Evolutionary conservation across 192 early-diverging fungal genomes (phyloP).

Genomic region (Jimgerdemannia lactiflua): DNA sequence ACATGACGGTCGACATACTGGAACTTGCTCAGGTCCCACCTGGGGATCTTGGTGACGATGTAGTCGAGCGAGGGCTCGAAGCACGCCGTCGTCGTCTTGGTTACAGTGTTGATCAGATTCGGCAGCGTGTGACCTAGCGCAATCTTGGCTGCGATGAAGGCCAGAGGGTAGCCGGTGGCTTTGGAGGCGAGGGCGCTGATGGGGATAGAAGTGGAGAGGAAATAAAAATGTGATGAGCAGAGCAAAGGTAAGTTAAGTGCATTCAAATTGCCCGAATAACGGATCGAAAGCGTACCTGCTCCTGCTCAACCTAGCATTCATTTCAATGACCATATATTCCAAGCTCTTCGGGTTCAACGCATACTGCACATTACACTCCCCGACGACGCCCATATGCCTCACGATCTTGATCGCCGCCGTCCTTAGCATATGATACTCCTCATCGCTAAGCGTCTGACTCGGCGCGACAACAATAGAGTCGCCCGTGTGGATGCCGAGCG

Average conservation of each 20-base stretch:
- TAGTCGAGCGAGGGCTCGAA: slow-evolving; percentile 98
- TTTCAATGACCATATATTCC: slow-evolving; percentile 95
- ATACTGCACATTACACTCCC: slow-evolving; percentile 99
- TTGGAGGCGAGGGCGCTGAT: slow-evolving; percentile 86
- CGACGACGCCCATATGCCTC: slow-evolving; percentile 94
- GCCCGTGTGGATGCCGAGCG: slow-evolving; percentile 96
- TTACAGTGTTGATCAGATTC: slow-evolving; percentile 87
- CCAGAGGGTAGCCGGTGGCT: slow-evolving; percentile 97
- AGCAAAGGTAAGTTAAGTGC: slow-evolving; percentile 3
- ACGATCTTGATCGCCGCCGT: slow-evolving; percentile 95
- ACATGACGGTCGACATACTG: slow-evolving; percentile 83
- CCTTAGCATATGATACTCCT: slow-evolving; percentile 96
- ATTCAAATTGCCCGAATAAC: slow-evolving; percentile 10
- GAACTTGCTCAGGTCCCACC: slow-evolving; percentile 97
- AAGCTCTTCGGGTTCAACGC: slow-evolving; percentile 84
- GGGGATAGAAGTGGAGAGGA: neutral
- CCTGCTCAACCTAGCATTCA: slow-evolving; percentile 95
- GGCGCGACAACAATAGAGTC: slow-evolving; percentile 99
- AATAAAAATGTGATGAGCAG: neutral
- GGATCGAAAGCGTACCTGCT: slow-evolving; percentile 9
- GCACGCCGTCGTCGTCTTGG: slow-evolving; percentile 91
- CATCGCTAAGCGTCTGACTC: slow-evolving; percentile 93
- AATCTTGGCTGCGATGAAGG: slow-evolving; percentile 98
- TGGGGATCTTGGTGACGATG: slow-evolving; percentile 94
- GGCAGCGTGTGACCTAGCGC: slow-evolving; percentile 86